Percentiles rank a stretch among this genome's conserved stretches.
phyloP scores from a whole-genome alignment of 257 asterid species.

The Solanum dulcamara region DNA sequence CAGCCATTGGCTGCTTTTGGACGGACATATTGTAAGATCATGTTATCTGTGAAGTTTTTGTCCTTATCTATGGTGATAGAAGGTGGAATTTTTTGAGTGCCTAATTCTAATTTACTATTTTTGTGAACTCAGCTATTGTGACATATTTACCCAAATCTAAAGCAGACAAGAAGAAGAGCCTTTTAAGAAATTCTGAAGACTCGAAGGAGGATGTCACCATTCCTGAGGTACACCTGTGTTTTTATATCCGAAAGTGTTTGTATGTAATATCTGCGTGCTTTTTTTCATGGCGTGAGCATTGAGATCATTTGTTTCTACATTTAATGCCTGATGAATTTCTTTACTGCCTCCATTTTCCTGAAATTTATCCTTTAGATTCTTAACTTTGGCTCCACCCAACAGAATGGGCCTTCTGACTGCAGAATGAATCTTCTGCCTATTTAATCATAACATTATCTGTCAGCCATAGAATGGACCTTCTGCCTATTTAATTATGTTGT shows the following conservation, averaged over 20 bases:
- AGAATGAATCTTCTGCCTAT: background rate
- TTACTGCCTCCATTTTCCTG: background rate
- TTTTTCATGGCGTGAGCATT: background rate
- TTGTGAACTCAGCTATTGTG: conserved; percentile 50
- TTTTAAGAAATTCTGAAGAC: conserved; percentile 50
- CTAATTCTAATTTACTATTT: background rate
- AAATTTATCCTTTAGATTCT: background rate
- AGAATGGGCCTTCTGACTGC: background rate
- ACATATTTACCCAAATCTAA: conserved; percentile 73
- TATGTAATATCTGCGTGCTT: background rate
- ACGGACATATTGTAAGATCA: conserved; percentile 52
- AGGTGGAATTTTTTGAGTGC: background rate
- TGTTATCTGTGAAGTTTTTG: background rate
- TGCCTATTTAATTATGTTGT: background rate
- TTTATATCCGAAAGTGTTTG: background rate
- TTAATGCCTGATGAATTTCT: background rate
- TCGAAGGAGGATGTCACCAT: conserved; percentile 15
- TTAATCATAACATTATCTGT: background rate
- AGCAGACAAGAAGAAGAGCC: conserved; percentile 70
- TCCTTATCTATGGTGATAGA: background rate
- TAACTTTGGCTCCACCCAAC: background rate
- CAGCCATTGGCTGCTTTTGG: conserved; percentile 90
- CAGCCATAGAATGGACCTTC: background rate
- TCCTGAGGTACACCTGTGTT: background rate
- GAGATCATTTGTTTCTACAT: background rate